A percentile compares a stretch with the other conserved stretches of the same genome.
Conservation (phyloP, 2,329 filamentous ascomycete genomes). For the Hypoxylon sp. region DNA sequence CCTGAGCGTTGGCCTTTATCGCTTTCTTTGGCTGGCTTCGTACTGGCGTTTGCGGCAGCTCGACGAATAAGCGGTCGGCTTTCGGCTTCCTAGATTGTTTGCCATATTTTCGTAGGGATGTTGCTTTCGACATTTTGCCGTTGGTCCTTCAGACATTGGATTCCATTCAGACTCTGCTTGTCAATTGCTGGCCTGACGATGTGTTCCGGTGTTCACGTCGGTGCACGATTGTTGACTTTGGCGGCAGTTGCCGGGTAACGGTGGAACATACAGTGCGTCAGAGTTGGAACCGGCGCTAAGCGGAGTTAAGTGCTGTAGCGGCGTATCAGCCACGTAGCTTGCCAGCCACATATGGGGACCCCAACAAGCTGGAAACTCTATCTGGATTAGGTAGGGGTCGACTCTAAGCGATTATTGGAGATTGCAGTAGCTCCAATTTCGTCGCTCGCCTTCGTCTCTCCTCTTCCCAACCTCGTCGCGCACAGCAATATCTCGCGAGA, state of each 20-base stretch:
- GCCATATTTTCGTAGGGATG: conserved; percentile 65
- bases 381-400: too few species aligned
- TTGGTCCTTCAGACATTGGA: conserved; percentile 7
- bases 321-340: background rate
- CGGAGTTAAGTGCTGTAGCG: background rate
- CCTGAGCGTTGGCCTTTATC: conserved; percentile 33
- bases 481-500: conserved; percentile 41
- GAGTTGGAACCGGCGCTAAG: background rate
- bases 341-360: conserved; percentile 19
- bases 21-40: conserved; percentile 48
- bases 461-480: conserved; percentile 42
- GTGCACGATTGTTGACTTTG: conserved; percentile 47
- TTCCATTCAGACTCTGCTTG: conserved; percentile 1
- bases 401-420: conserved; percentile 28
- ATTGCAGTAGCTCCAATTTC: conserved; percentile 36
- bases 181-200: conserved; percentile 11
- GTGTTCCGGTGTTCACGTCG: background rate
- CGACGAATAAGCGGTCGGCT: conserved; percentile 65
- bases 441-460: conserved; percentile 15
- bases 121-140: conserved; percentile 62
- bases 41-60: conserved; percentile 66
- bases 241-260: conserved; percentile 38
- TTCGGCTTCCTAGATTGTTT: conserved; percentile 64
- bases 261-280: background rate
- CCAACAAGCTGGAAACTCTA: background rate